A percentile compares a stretch with the other conserved stretches of the same genome.
Evolutionary conservation across 108 stramenopile genomes (phyloP).

Genomic region (Nannochloropsis gaditana): DNA sequence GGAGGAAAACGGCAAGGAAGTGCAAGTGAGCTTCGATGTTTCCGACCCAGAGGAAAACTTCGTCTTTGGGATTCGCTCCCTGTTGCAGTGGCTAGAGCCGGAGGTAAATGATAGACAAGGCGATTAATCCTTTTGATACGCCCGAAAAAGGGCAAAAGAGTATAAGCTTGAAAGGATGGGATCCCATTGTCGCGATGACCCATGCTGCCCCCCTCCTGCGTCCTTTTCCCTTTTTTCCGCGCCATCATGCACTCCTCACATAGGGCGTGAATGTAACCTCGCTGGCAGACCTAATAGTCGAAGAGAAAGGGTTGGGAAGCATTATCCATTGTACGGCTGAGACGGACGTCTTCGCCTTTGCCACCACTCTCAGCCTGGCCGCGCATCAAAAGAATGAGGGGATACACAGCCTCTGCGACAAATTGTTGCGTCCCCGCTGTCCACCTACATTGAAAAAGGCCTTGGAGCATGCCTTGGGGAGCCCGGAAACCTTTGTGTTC

Average conservation of each 20-base stretch:
- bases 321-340: background rate
- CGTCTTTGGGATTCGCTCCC: background rate
- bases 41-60: background rate
- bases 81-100: background rate
- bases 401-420: background rate
- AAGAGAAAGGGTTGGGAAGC: slow-evolving; percentile 1
- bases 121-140: too few species aligned
- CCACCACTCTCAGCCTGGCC: background rate
- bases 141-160: too few species aligned
- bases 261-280: background rate
- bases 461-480: background rate
- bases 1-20: background rate
- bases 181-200: too few species aligned
- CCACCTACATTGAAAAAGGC: background rate
- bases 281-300: background rate
- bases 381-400: background rate
- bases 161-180: too few species aligned
- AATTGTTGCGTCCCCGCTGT: background rate
- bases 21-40: background rate
- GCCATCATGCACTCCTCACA: background rate
- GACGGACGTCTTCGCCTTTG: slow-evolving; percentile 1
- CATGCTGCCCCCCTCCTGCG: background rate
- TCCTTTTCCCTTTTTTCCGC: background rate
- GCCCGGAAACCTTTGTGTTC: background rate
- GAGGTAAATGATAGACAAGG: background rate